Evolutionary conservation across 1,284 basidiomycete species (phyloP).

Genomic region (Entoloma clypeatum): DNA sequence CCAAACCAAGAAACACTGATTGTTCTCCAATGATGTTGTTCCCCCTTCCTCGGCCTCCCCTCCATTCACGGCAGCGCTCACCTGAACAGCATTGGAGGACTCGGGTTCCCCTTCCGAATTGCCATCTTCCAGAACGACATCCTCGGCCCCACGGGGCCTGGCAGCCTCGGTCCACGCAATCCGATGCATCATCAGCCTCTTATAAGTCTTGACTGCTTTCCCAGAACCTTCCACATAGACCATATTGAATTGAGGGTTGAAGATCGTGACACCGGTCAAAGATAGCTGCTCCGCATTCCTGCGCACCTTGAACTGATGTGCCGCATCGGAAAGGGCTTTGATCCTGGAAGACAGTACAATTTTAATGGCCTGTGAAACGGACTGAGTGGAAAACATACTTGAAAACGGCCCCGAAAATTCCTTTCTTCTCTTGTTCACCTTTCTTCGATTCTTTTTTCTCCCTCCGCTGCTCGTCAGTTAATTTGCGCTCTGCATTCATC

Average conservation of each 20-base stretch:
- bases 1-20: conserved; percentile 90
- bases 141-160: conserved; percentile 67
- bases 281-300: conserved; percentile 93
- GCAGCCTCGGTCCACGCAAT: conserved; percentile 95
- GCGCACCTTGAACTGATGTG: conserved; percentile 94
- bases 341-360: conserved; percentile 47
- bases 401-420: conserved; percentile 84
- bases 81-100: conserved; percentile 5
- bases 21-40: conserved; percentile 68
- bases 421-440: conserved; percentile 82
- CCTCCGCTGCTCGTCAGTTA: conserved; percentile 85
- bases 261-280: conserved; percentile 86
- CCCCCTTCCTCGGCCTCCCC: conserved; percentile 29
- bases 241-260: conserved; percentile 85
- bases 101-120: conserved; percentile 43
- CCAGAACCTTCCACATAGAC: conserved; percentile 92
- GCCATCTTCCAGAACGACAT: conserved; percentile 59
- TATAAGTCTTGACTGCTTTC: conserved; percentile 87
- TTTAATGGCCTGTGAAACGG: conserved; percentile 1
- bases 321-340: conserved; percentile 84
- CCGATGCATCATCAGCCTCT: conserved; percentile 81
- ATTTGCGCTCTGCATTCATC: conserved; percentile 87
- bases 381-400: conserved; percentile 54
- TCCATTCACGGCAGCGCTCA: conserved; percentile 28
- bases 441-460: conserved; percentile 88